These are phyloP conservation scores for Colletotrichum acutatum DNA, from an alignment of 2,329 filamentous ascomycete genomes.

Conservation along the genomic window DNA sequence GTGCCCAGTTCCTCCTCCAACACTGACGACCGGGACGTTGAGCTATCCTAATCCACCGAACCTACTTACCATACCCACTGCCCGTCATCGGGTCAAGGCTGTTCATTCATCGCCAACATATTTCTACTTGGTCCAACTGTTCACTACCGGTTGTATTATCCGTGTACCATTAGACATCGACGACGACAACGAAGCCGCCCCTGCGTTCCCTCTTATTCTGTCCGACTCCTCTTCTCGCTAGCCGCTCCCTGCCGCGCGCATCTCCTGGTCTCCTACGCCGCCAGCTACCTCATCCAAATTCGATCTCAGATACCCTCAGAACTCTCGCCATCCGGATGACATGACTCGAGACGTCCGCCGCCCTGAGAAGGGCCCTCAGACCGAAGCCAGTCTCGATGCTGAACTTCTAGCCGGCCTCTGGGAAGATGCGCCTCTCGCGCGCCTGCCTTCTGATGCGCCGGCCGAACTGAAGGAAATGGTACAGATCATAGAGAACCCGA, in stretches of 20 bases:
- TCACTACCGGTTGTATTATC: constrained; percentile 21
- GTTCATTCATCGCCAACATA: constrained; percentile 16
- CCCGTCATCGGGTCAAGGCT: constrained; percentile 7
- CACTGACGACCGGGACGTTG: neutral
- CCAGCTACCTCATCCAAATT: constrained; percentile 9
- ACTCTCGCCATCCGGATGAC: constrained; percentile 47
- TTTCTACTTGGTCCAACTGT: constrained; percentile 14
- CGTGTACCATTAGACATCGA: constrained; percentile 9
- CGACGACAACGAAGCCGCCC: constrained; percentile 1
- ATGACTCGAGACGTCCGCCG: constrained; percentile 61
- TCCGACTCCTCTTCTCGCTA: neutral
- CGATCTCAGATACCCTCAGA: constrained; percentile 22
- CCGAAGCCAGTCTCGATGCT: constrained; percentile 49
- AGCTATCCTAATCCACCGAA: neutral
- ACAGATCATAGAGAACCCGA: constrained; percentile 70
- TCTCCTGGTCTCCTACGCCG: constrained; percentile 1
- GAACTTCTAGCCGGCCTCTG: constrained; percentile 69
- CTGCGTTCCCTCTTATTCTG: neutral
- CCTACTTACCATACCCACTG: constrained; percentile 8
- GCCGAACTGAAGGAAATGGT: constrained; percentile 65
- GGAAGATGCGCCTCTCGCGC: constrained; percentile 67
- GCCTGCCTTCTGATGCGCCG: constrained; percentile 70
- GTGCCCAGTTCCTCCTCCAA: constrained; percentile 13
- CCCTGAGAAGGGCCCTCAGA: constrained; percentile 46
- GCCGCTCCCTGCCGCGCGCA: constrained; percentile 14